phyloP scores from a whole-genome alignment of 1,284 basidiomycete genomes.

The Boletus sp. region DNA sequence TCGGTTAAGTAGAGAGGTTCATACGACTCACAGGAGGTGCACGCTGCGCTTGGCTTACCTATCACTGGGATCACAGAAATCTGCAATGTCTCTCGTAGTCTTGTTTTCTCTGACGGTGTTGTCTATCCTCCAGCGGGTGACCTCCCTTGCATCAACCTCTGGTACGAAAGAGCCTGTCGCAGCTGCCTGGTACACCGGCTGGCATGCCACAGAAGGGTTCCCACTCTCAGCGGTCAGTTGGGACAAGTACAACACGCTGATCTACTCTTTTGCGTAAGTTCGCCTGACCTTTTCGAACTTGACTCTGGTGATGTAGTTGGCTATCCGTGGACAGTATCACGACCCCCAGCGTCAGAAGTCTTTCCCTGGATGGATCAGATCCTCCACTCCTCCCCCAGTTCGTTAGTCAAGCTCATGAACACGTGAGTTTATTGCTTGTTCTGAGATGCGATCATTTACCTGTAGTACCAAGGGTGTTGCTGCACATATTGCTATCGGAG shows the following conservation, averaged over 20 bases:
- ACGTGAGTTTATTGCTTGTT: conserved; percentile 32
- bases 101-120: conserved; percentile 4
- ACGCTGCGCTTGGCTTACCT: background rate
- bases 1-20: too few species aligned
- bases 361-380: conserved; percentile 41
- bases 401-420: conserved; percentile 44
- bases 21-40: background rate
- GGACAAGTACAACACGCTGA: conserved; percentile 49
- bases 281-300: background rate
- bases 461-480: conserved; percentile 47
- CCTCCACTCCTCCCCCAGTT: conserved; percentile 45
- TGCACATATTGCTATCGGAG: conserved; percentile 77
- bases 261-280: conserved; percentile 41
- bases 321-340: conserved; percentile 34
- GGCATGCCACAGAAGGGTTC: conserved; percentile 31
- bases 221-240: conserved; percentile 43
- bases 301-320: background rate
- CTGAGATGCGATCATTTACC: background rate
- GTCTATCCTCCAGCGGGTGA: conserved; percentile 6
- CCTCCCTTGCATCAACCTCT: background rate
- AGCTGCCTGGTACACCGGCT: conserved; percentile 24
- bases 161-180: conserved; percentile 1
- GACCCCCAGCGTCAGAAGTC: conserved; percentile 37
- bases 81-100: conserved; percentile 7
- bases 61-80: background rate